Percentiles rank a stretch among this genome's conserved stretches.
phyloP scores from a whole-genome alignment of 2,329 filamentous ascomycete species.

The Aspergillus nomiae region DNA sequence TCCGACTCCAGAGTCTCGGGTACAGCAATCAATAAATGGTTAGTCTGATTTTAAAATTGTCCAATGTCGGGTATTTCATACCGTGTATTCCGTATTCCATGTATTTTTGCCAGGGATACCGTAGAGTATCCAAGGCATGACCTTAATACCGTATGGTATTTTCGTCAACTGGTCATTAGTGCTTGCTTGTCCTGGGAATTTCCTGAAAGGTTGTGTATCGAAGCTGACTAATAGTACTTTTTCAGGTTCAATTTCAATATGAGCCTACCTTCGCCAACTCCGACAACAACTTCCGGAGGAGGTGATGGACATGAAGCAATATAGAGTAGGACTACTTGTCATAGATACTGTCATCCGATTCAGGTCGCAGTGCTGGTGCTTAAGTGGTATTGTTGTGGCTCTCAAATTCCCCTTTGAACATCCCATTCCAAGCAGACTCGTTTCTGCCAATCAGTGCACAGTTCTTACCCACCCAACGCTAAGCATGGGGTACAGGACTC shows the following conservation, averaged over 20 bases:
- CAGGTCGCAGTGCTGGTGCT: neutral
- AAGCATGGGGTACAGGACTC: neutral
- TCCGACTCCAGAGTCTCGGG: constrained; percentile 7
- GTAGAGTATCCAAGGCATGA: too few species aligned
- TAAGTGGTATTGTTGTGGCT: neutral
- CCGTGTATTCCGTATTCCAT: neutral
- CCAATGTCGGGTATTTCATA: neutral
- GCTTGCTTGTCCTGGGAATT: neutral
- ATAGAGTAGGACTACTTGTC: neutral
- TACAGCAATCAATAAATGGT: neutral
- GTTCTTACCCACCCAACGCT: neutral
- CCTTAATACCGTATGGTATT: too few species aligned
- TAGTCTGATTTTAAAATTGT: neutral
- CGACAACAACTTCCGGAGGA: neutral
- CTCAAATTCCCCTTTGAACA: neutral
- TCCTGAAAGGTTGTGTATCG: neutral
- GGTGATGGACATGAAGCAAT: neutral
- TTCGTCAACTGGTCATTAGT: too few species aligned
- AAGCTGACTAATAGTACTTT: neutral
- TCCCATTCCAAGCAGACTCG: neutral
- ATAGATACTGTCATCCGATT: neutral
- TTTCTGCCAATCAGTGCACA: neutral
- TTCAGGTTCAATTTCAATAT: neutral
- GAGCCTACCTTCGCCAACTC: neutral
- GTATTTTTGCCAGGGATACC: neutral